Base-by-base conservation (phyloP, 192 early-diverging fungal species). In the Jimgerdemannia lactiflua region DNA sequence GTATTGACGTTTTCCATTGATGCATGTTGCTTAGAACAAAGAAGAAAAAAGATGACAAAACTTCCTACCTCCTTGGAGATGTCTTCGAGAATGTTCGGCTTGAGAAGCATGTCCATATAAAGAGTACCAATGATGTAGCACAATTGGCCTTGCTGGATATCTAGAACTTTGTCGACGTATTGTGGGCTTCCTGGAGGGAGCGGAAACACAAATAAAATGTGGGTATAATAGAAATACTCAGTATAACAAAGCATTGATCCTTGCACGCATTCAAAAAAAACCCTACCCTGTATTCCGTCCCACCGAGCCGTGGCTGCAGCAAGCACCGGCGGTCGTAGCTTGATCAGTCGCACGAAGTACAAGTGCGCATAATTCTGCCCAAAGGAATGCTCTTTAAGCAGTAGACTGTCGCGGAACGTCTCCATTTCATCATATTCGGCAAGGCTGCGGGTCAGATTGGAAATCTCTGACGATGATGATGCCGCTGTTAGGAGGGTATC, bases 51-150 rank as follows among this genome's bases (percentile, higher is more conserved):
- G n/a, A 4, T 3, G 42, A 14, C 19, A 17, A 4, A 42, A 39
- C 17, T 17, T 69, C 86, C 72, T 83, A 94, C 94, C 78, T 96
- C 94, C 73, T 83, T 86, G n/a, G 92, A 89, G 4, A 98, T 86
- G 74, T 97, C 93, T 49, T 93, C 91, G 74, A 99, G 84, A 74
- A 98, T 94, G 80, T 94, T 96, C 44, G 97, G 96, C 77, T 98
- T 98, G 43, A 87, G 70, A 18, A 85, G 81, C 88, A 96, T 92
- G 17, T 99, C 96, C 40, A 94, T 86, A 78, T 94, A 99, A 9
- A 98, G 78, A 1, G 97, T 97, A 29, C 96, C 97, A 67, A 96
- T 80, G 9, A 96, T 85, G 75, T 86, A 96, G 65, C 90, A 93
- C 4, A 87, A 67, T 76, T 87, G 78, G 3, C 86, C 86, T 0